phyloP scores from a whole-genome alignment of 192 early-diverging fungal genomes.

The Haplosporangium gracile region DNA sequence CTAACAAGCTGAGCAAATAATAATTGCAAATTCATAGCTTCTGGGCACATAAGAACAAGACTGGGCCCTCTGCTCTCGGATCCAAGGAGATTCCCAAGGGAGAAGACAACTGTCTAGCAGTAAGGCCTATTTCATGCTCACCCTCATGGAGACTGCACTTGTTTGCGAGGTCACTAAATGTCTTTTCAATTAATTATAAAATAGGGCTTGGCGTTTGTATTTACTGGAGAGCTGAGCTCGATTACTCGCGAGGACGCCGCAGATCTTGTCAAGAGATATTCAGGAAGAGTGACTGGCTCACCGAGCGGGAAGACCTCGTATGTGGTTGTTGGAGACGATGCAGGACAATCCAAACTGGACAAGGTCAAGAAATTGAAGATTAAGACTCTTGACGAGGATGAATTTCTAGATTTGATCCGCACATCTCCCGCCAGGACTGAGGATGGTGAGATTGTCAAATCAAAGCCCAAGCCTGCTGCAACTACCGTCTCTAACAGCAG shows the following conservation, averaged over 20 bases:
- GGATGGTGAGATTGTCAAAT: conserved; percentile 24
- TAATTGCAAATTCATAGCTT: conserved; percentile 1
- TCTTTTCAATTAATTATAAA: background rate
- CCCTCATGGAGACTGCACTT: background rate
- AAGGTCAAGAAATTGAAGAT: conserved; percentile 81
- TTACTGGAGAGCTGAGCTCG: conserved; percentile 90
- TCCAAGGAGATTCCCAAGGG: conserved; percentile 81
- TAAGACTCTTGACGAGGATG: conserved; percentile 86
- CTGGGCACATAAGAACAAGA: conserved; percentile 51
- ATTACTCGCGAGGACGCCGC: conserved; percentile 81
- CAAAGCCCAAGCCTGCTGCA: conserved; percentile 31
- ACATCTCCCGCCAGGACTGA: conserved; percentile 61
- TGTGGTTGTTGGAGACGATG: conserved; percentile 88
- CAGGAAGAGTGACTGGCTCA: conserved; percentile 77
- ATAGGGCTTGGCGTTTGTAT: conserved; percentile 87
- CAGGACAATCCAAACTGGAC: conserved; percentile 86
- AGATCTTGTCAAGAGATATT: conserved; percentile 89
- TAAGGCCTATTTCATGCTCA: background rate
- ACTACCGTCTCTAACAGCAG: background rate
- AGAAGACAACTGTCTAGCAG: conserved; percentile 75
- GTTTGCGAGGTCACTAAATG: background rate
- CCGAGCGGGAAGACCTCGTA: conserved; percentile 89
- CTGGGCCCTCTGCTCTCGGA: conserved; percentile 71
- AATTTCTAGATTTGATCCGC: conserved; percentile 83
- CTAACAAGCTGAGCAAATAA: background rate